Percentiles rank a stretch among this genome's conserved stretches.
Evolutionary conservation across 768 basidiomycete genomes (phyloP).

Genomic region (Hirschioporus abietinus): DNA sequence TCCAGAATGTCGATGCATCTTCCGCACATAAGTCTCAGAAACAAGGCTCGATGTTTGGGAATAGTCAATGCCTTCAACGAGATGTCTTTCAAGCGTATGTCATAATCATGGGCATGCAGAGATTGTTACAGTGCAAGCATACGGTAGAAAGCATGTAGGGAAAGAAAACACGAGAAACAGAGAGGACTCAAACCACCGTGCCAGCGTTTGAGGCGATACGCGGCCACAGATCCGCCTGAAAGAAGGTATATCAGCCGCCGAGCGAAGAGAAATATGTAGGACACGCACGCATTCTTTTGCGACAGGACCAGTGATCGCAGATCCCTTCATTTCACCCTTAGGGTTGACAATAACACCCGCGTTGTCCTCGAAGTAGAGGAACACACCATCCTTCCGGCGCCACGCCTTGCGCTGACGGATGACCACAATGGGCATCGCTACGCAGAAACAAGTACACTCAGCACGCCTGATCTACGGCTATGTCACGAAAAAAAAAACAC

Average conservation of each 20-base stretch:
- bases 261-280: not conserved
- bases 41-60: not conserved
- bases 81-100: not conserved
- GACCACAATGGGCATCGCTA: conserved; percentile 96
- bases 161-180: conserved; percentile 12
- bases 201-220: conserved; percentile 99
- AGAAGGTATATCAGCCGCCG: conserved; percentile 1
- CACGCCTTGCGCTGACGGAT: conserved; percentile 98
- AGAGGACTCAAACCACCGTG: conserved; percentile 77
- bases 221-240: conserved; percentile 93
- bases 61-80: not conserved
- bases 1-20: too few species aligned
- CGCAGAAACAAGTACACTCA: conserved; percentile 7
- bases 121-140: conserved; percentile 1
- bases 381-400: conserved; percentile 96
- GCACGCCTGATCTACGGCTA: not conserved
- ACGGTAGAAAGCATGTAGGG: conserved; percentile 11
- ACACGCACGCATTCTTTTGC: conserved; percentile 97
- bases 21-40: too few species aligned
- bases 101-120: not conserved
- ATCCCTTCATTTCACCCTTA: conserved; percentile 99
- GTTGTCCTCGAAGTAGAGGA: conserved; percentile 99
- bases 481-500: conserved; percentile 26
- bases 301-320: conserved; percentile 92
- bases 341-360: conserved; percentile 97